phyloP scores from a whole-genome alignment of 352 stramenopile genomes.

The Pythium chondricola region DNA sequence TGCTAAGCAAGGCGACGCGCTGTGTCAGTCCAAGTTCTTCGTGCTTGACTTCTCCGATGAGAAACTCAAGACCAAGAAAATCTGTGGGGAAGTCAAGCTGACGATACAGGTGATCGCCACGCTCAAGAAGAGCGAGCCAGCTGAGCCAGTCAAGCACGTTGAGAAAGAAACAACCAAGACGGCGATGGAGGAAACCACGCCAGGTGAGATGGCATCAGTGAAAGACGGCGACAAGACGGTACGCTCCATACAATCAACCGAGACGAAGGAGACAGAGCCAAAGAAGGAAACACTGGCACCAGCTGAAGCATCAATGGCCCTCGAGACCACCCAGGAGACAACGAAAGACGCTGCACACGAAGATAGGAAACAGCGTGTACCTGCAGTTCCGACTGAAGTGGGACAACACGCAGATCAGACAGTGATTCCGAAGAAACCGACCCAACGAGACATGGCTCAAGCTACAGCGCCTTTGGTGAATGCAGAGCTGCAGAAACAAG shows the following conservation, averaged over 20 bases:
- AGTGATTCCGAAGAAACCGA: not conserved
- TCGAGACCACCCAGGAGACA: not conserved
- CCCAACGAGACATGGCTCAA: not conserved
- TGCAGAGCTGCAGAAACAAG: not conserved
- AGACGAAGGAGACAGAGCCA: not conserved
- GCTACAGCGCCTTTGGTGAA: too few relatives aligned
- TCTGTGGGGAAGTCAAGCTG: conserved; percentile 30
- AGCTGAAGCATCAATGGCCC: not conserved
- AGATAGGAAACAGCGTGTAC: not conserved
- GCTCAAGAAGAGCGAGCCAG: conserved; percentile 2
- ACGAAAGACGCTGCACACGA: not conserved
- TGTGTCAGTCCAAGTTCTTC: conserved; percentile 30
- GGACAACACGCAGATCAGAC: not conserved
- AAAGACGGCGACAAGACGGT: too few relatives aligned
- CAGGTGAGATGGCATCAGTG: not conserved
- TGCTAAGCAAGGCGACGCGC: conserved; percentile 4
- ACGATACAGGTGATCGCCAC: conserved; percentile 36
- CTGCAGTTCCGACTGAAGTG: not conserved
- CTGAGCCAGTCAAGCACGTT: not conserved
- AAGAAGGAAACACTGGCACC: not conserved
- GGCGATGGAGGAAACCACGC: not conserved
- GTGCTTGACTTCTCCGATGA: conserved; percentile 35
- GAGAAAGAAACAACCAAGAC: not conserved
- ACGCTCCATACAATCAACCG: too few relatives aligned
- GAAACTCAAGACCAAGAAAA: conserved; percentile 36